Conservation (phyloP, 2,329 filamentous ascomycete genomes). For the Tolypocladium tundrense region DNA sequence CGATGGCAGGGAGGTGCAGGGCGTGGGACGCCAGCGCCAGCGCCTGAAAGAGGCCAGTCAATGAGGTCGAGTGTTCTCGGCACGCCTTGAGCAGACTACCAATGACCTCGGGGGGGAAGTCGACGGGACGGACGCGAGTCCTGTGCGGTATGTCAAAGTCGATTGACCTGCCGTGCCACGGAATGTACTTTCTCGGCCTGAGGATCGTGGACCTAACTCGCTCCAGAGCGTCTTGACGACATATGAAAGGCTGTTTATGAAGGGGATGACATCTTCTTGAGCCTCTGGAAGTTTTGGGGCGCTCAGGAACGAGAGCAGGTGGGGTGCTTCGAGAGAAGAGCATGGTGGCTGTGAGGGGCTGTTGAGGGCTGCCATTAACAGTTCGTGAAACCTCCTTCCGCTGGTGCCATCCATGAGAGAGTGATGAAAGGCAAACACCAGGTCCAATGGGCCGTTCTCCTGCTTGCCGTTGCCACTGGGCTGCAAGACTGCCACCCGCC, state of each 20-base stretch:
- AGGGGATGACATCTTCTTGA: constrained; percentile 30
- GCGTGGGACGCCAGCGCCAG: constrained; percentile 32
- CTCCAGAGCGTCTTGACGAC: constrained; percentile 29
- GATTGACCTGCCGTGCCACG: constrained; percentile 29
- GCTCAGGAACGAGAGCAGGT: constrained; percentile 19
- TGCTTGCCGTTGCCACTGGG: constrained; percentile 4
- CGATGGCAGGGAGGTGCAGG: constrained; percentile 19
- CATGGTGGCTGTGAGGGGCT: neutral
- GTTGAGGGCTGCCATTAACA: constrained; percentile 32
- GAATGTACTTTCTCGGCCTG: constrained; percentile 10
- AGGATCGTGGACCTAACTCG: constrained; percentile 27
- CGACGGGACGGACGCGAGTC: constrained; percentile 26
- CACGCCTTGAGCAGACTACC: constrained; percentile 25
- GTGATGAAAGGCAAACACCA: constrained; percentile 42
- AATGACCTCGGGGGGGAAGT: constrained; percentile 18
- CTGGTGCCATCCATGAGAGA: constrained; percentile 40
- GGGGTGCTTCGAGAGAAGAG: constrained; percentile 7
- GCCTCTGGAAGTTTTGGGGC: constrained; percentile 22
- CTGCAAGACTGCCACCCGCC: constrained; percentile 32
- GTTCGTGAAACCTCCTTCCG: constrained; percentile 36
- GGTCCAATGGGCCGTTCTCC: constrained; percentile 19
- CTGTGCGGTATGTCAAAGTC: constrained; percentile 22
- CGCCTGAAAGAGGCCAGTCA: constrained; percentile 39
- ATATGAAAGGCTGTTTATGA: constrained; percentile 28
- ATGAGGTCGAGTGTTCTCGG: constrained; percentile 28